Evolutionary conservation across 306 rosid species (phyloP).

Genomic region (Benincasa hispida): DNA sequence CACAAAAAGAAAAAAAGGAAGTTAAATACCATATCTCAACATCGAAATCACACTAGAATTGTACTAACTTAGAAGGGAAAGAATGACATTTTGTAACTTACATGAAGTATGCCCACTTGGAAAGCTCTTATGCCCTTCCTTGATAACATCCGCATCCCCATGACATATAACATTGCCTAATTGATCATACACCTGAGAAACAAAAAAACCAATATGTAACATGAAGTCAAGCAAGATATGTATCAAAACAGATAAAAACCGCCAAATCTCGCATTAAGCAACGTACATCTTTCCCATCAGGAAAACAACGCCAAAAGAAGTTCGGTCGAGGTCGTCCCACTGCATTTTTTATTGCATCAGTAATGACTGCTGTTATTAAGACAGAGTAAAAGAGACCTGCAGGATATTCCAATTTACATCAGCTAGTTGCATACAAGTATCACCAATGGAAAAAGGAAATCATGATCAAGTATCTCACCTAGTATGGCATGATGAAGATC

Average conservation of each 20-base stretch:
- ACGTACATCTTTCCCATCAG: slow-evolving; percentile 88
- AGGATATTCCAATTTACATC: neutral
- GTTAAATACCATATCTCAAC: neutral
- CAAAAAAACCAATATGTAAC: neutral
- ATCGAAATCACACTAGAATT: neutral
- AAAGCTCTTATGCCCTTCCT: slow-evolving; percentile 92
- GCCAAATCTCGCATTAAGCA: slow-evolving; percentile 6
- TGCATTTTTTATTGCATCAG: slow-evolving; percentile 67
- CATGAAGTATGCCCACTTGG: slow-evolving; percentile 93
- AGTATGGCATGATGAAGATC: slow-evolving; percentile 88
- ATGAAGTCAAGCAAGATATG: neutral
- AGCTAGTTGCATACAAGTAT: slow-evolving; percentile 1
- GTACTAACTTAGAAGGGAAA: neutral
- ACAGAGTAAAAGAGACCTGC: slow-evolving; percentile 65
- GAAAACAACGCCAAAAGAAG: slow-evolving; percentile 96
- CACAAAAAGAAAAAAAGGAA: neutral
- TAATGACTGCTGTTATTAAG: slow-evolving; percentile 57
- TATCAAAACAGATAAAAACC: neutral
- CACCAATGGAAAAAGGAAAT: neutral
- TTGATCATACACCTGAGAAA: slow-evolving; percentile 51
- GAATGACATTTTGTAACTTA: slow-evolving; percentile 18
- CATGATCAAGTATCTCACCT: slow-evolving; percentile 31
- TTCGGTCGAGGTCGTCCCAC: slow-evolving; percentile 95
- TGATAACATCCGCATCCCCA: slow-evolving; percentile 45
- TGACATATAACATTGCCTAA: slow-evolving; percentile 72